These are phyloP conservation scores for Rhodotorula sp. DNA, from an alignment of 1,284 basidiomycete genomes.

Conservation along the genomic window DNA sequence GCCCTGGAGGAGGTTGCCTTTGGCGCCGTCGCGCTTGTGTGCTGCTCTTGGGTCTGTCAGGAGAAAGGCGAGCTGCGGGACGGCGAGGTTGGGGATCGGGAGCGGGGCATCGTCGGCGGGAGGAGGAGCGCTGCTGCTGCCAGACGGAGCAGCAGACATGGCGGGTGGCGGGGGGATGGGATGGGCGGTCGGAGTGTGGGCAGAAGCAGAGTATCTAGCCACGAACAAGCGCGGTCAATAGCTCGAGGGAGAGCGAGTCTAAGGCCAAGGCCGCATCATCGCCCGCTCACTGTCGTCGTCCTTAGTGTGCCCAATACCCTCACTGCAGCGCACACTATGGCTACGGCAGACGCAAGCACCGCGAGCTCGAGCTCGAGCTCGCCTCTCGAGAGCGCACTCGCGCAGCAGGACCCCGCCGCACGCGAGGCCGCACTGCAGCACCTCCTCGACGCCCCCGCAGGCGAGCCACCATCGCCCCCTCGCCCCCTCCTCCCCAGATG, in stretches of 20 bases:
- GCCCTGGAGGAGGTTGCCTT: conserved; percentile 67
- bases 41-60: conserved; percentile 65
- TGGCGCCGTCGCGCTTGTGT: conserved; percentile 68
- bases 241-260: not conserved
- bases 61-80: conserved; percentile 75
- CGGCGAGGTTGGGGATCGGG: conserved; percentile 78
- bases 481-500: not conserved
- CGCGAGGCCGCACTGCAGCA: conserved; percentile 8
- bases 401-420: not conserved
- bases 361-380: not conserved
- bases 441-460: conserved; percentile 32
- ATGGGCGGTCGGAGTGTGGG: not conserved
- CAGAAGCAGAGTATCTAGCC: not conserved
- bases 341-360: conserved; percentile 2
- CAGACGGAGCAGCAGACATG: not conserved
- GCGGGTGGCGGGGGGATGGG: not conserved
- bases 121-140: not conserved
- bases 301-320: not conserved
- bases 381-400: conserved; percentile 2
- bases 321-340: not conserved
- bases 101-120: conserved; percentile 51
- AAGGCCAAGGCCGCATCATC: conserved; percentile 3
- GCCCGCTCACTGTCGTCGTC: not conserved
- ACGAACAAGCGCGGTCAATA: not conserved
- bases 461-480: conserved; percentile 1